Evolutionary conservation across 176 grass and related monocot species (phyloP).

Genomic region (Oryza meridionalis): DNA sequence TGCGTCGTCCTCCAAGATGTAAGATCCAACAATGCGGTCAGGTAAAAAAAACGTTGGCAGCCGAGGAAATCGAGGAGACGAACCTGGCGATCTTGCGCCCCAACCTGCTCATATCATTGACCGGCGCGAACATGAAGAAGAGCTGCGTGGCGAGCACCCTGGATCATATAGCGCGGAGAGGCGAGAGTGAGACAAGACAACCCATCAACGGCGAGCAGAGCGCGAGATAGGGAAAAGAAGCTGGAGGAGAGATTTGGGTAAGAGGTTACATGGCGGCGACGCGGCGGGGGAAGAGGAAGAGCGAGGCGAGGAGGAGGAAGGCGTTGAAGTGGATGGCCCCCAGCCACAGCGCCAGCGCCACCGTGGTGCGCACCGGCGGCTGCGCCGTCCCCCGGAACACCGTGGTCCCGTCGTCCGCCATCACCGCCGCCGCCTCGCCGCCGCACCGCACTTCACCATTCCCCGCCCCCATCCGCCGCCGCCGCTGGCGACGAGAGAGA

Average conservation of each 20-base stretch:
- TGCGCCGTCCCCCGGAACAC: constrained; percentile 66
- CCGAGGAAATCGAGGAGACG: background rate
- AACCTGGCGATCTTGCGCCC: constrained; percentile 74
- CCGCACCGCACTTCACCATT: background rate
- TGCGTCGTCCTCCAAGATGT: background rate
- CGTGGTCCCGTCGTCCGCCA: constrained; percentile 31
- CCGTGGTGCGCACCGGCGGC: constrained; percentile 58
- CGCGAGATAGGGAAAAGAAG: background rate
- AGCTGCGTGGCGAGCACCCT: constrained; percentile 78
- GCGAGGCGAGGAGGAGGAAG: constrained; percentile 60
- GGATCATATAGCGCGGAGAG: constrained; percentile 2
- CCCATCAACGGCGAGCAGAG: background rate
- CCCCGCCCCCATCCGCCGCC: constrained; percentile 31
- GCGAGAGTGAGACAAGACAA: background rate
- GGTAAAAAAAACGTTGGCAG: background rate
- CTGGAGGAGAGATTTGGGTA: no score
- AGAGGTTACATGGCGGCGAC: constrained; percentile 61
- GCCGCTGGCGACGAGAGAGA: background rate
- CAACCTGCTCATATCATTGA: constrained; percentile 58
- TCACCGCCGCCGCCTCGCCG: background rate
- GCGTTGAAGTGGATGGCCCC: constrained; percentile 88
- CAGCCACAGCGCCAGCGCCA: constrained; percentile 86
- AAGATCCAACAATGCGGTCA: constrained; percentile 35
- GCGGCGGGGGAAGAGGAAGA: constrained; percentile 82
- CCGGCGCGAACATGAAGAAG: constrained; percentile 76